These are phyloP conservation scores for Barnettozyma hawaiiensis DNA, from an alignment of 1,139 yeast genomes.

Conservation along the genomic window DNA sequence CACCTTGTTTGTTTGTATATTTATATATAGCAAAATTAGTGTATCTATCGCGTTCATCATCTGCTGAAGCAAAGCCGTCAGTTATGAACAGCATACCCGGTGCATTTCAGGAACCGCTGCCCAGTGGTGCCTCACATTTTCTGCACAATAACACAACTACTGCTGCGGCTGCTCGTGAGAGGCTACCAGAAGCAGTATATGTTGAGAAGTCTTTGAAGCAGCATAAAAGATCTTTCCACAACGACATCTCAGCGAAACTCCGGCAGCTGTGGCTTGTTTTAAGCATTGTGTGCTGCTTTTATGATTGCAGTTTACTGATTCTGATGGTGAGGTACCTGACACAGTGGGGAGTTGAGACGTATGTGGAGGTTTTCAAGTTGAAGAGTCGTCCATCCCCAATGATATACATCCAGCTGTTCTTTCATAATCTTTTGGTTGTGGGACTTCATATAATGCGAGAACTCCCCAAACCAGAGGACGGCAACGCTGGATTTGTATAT, in stretches of 20 bases:
- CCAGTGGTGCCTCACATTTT: too few relatives aligned
- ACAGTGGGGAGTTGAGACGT: conserved; percentile 8
- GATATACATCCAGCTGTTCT: neutral
- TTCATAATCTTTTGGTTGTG: conserved; percentile 3
- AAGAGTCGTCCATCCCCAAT: conserved; percentile 4
- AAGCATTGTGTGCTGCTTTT: conserved; percentile 17
- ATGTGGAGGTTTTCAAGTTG: conserved; percentile 4
- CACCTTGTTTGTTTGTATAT: too few relatives aligned
- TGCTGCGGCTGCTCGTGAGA: too few relatives aligned
- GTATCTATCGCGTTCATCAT: too few relatives aligned
- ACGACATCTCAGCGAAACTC: conserved; percentile 12
- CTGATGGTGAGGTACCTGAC: conserved; percentile 13
- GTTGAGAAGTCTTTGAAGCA: conserved; percentile 13
- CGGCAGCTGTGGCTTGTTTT: conserved; percentile 9
- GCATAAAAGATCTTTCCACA: conserved; percentile 13
- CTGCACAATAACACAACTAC: too few relatives aligned
- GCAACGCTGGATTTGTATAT: conserved; percentile 22
- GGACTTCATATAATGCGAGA: conserved; percentile 13
- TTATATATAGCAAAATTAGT: too few relatives aligned
- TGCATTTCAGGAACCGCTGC: conserved; percentile 11
- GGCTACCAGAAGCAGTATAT: conserved; percentile 9
- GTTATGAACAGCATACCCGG: conserved; percentile 19
- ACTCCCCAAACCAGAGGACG: conserved; percentile 20
- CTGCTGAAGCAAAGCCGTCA: too few relatives aligned
- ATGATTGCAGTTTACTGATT: conserved; percentile 24